Evolutionary conservation across 352 stramenopile species (phyloP), one percentile per base, ranked within the genome.

Genomic region (Phytophthora ohioensis): DNA sequence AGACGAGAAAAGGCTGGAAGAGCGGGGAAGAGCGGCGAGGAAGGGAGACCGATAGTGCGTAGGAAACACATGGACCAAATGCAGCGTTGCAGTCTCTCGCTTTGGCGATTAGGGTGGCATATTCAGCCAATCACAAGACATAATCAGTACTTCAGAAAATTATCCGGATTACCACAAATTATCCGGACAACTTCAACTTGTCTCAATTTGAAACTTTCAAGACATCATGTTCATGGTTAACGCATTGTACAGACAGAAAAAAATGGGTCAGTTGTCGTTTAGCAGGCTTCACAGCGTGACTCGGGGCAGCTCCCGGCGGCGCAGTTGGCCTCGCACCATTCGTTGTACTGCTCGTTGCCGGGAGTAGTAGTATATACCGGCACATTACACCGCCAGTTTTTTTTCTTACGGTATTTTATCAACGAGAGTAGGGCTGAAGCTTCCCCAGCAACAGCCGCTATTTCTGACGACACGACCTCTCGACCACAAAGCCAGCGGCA

Each of bases 301-400:
- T 76, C 67, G 13, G 70, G 67, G n/a, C 74, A 81, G 39, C 72
- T 75, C 2, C 57, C 52, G 11, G 58, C 65, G 2, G 36, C 58
- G 42, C 69, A 80, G 58, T 82, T 82, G 39, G 46, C 54, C 48
- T 53, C 47, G 53, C 75, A 80, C 64, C 75, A 78, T 27, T 56
- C 53, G 39, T 73, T 54, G 46, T 73, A 75, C 30, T 58, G 60
- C 41, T 64, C 61, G 32, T 81, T 70, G 36, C 30, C 46, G 36
- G 56, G 38, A 17, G 17, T 17, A 17, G 17, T 17, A 17, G 17
- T 17, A 17, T 17, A 17, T 17, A 17, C 17, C 17, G 17, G 17
- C 17, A 17, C 17, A 17, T 17, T 17, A 17, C 17, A 17, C 17
- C 17, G 17, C 17, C 17, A 17, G 17, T 17, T 17, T 17, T 17